These are phyloP conservation scores for Penicillium psychrofluorescens DNA, from an alignment of 495 filamentous ascomycete genomes.

Conservation along the genomic window DNA sequence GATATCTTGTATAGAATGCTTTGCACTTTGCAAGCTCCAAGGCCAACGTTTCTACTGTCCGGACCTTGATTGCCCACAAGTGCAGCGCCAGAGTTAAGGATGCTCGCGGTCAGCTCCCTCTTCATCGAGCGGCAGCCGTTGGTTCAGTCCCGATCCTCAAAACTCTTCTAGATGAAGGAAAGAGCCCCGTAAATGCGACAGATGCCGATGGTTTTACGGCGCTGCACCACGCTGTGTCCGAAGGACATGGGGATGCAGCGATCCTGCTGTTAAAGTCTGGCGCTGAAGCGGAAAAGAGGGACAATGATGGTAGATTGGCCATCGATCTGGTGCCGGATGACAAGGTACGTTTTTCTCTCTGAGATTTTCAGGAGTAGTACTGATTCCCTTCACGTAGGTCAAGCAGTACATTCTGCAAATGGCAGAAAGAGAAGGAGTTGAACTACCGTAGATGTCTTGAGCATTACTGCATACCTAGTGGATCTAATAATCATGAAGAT, in stretches of 20 bases:
- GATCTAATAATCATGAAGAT: no score
- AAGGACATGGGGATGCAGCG: conserved; percentile 89
- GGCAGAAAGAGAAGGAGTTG: conserved; percentile 82
- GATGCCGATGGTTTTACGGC: conserved; percentile 79
- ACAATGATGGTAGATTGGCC: conserved; percentile 62
- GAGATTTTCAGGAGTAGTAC: background rate
- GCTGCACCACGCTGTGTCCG: conserved; percentile 87
- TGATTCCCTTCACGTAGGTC: conserved; percentile 36
- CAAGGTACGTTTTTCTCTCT: conserved; percentile 42
- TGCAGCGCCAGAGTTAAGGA: conserved; percentile 82
- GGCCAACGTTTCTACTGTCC: conserved; percentile 70
- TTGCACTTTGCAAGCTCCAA: conserved; percentile 93
- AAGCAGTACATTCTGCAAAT: conserved; percentile 70
- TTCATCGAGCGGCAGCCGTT: conserved; percentile 87
- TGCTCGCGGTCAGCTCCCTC: conserved; percentile 72
- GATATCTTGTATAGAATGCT: conserved; percentile 47
- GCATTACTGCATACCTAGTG: background rate
- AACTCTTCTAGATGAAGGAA: conserved; percentile 63
- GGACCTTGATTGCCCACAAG: conserved; percentile 64
- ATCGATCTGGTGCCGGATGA: conserved; percentile 80
- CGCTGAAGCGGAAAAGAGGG: conserved; percentile 73
- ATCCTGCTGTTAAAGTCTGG: conserved; percentile 75
- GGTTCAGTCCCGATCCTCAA: conserved; percentile 82
- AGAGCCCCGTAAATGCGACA: conserved; percentile 79
- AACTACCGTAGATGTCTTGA: conserved; percentile 30